Conservation (phyloP, 768 basidiomycete species). For the Russula ochroleuca region DNA sequence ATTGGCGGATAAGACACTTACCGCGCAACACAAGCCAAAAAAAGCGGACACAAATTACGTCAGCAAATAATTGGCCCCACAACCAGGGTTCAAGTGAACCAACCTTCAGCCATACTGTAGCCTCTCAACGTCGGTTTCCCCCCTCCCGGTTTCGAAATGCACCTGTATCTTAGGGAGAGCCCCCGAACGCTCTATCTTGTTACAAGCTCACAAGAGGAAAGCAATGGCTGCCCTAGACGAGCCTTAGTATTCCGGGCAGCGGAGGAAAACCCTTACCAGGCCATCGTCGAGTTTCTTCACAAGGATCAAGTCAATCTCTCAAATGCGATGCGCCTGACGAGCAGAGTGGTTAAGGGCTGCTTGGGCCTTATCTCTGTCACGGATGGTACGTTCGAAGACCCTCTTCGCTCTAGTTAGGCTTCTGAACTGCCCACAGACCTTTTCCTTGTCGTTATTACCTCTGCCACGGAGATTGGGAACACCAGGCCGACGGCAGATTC, state of each 20-base stretch:
- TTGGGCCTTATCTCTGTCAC: conserved; percentile 75
- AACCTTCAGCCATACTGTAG: background rate
- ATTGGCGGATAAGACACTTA: no score
- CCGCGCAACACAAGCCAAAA: no score
- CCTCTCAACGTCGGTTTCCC: background rate
- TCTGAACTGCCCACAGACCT: conserved; percentile 48
- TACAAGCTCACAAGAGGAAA: conserved; percentile 64
- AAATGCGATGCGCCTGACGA: conserved; percentile 62
- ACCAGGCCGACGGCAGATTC: conserved; percentile 54
- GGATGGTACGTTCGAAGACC: conserved; percentile 45
- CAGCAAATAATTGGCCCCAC: conserved; percentile 3
- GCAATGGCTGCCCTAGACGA: conserved; percentile 51
- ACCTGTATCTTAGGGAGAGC: conserved; percentile 63
- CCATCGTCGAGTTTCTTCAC: conserved; percentile 82
- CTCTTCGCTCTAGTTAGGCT: background rate
- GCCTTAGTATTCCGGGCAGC: conserved; percentile 72
- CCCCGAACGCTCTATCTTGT: conserved; percentile 72
- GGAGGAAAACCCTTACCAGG: conserved; percentile 49
- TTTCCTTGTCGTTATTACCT: conserved; percentile 79
- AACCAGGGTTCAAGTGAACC: background rate
- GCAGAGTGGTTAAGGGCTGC: conserved; percentile 72
- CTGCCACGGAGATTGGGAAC: conserved; percentile 71
- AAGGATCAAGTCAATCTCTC: conserved; percentile 66
- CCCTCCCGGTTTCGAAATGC: conserved; percentile 44
- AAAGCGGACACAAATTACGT: background rate